Evolutionary conservation across 2,329 filamentous ascomycete species (phyloP).

Genomic region (Penicillium italicum): DNA sequence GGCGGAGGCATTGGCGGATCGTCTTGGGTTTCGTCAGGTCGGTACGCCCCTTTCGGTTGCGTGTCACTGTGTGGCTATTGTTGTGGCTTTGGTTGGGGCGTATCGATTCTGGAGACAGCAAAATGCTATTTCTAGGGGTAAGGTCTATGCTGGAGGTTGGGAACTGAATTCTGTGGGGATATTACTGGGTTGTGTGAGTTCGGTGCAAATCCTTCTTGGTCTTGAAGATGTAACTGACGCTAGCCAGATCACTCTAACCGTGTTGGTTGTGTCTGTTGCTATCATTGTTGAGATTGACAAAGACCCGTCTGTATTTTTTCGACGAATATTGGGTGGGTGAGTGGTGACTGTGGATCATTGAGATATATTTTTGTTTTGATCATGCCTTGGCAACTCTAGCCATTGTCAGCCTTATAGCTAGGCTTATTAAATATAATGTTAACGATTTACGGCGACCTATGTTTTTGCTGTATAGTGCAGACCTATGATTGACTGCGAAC

Average conservation of each 20-base stretch:
- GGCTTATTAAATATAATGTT: background rate
- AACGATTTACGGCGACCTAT: background rate
- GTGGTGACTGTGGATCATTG: too few species aligned
- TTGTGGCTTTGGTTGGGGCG: slow-evolving; percentile 53
- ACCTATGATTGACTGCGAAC: background rate
- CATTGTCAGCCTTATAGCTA: background rate
- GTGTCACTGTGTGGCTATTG: slow-evolving; percentile 50
- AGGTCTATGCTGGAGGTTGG: slow-evolving; percentile 57
- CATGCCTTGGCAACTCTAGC: background rate
- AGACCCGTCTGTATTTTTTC: background rate
- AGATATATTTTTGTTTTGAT: background rate
- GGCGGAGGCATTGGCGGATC: slow-evolving; percentile 40
- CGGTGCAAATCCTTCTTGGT: background rate
- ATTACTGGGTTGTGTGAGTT: slow-evolving; percentile 49
- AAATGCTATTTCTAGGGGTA: slow-evolving; percentile 56
- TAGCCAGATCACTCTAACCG: slow-evolving; percentile 17
- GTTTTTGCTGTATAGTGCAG: too few species aligned
- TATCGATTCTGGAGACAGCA: slow-evolving; percentile 61
- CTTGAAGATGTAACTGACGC: background rate
- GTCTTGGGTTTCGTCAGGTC: slow-evolving; percentile 58
- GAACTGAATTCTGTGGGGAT: slow-evolving; percentile 52
- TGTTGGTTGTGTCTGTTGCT: slow-evolving; percentile 17
- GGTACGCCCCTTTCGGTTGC: slow-evolving; percentile 57
- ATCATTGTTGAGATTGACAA: slow-evolving; percentile 19
- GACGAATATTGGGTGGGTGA: background rate